Conservation (phyloP, 1,284 basidiomycete genomes). For the Cutaneotrichosporon cutaneum region DNA sequence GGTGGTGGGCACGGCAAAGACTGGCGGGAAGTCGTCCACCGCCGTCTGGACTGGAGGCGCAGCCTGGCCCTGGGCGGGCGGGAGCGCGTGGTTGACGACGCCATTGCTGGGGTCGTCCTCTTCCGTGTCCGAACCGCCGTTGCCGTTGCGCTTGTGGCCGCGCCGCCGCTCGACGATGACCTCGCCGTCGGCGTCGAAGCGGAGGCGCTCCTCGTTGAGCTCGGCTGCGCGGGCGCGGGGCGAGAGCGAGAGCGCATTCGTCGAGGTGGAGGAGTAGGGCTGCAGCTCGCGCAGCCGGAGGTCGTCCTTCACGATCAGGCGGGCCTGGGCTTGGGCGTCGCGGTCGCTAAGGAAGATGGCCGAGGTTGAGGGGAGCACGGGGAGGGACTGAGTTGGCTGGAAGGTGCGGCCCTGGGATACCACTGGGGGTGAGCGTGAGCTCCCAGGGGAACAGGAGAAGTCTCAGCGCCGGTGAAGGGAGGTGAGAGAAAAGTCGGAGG, state of each 20-base stretch:
- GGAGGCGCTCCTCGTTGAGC: slow-evolving; percentile 11
- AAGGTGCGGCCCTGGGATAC: slow-evolving; percentile 35
- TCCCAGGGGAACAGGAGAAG: not conserved
- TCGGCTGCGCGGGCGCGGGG: slow-evolving; percentile 12
- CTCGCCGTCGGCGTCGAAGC: slow-evolving; percentile 28
- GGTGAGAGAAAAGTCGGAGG: not conserved
- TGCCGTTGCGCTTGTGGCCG: slow-evolving; percentile 22
- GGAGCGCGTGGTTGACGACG: slow-evolving; percentile 11
- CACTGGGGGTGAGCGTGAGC: slow-evolving; percentile 13
- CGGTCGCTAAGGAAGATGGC: slow-evolving; percentile 30
- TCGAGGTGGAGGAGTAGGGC: slow-evolving; percentile 26
- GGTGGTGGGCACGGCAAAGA: slow-evolving; percentile 37
- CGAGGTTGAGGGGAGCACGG: slow-evolving; percentile 22
- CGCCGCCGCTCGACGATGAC: slow-evolving; percentile 13
- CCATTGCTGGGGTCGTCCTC: slow-evolving; percentile 4
- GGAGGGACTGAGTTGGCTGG: slow-evolving; percentile 39
- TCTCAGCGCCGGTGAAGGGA: not conserved
- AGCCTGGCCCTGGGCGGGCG: slow-evolving; percentile 4
- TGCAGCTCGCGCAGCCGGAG: slow-evolving; percentile 34
- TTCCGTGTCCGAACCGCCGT: slow-evolving; percentile 12
- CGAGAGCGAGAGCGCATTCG: slow-evolving; percentile 19
- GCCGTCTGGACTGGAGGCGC: not conserved
- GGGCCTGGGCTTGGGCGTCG: slow-evolving; percentile 27
- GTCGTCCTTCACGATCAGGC: slow-evolving; percentile 37
- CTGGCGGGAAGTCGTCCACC: slow-evolving; percentile 44